phyloP scores from a whole-genome alignment of 176 grass and related monocot genomes.

The Raddia distichophylla region DNA sequence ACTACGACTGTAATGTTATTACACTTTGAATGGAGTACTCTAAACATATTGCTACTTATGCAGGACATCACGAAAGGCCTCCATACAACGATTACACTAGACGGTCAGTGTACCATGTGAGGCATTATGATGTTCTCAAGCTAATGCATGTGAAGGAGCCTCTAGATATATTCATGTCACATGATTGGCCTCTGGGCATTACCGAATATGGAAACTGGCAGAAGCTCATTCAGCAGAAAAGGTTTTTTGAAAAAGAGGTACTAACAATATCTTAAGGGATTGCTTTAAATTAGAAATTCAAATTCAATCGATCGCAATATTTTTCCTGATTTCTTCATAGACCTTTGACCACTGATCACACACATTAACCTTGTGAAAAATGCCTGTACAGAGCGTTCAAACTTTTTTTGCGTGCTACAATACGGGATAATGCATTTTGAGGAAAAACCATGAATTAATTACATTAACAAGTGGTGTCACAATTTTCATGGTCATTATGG shows the following conservation, averaged over 20 bases:
- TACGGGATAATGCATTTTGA: conserved; percentile 9
- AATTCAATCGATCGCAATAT: neutral
- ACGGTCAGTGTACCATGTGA: conserved; percentile 82
- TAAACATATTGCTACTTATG: conserved; percentile 20
- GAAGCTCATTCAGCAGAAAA: conserved; percentile 66
- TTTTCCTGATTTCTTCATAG: neutral
- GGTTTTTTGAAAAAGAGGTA: conserved; percentile 65
- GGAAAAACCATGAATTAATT: conserved; percentile 10
- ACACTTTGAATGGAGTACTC: conserved; percentile 23
- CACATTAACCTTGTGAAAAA: neutral
- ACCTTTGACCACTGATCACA: neutral
- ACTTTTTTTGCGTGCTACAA: neutral
- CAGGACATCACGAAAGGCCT: conserved; percentile 86
- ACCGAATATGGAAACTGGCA: conserved; percentile 89
- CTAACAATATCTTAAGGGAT: conserved; percentile 9
- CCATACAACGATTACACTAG: conserved; percentile 66
- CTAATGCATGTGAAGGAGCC: conserved; percentile 82
- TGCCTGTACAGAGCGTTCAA: neutral
- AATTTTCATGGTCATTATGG: conserved; percentile 12
- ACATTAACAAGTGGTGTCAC: conserved; percentile 4
- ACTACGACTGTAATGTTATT: neutral
- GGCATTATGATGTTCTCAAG: conserved; percentile 86
- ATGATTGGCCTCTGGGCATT: conserved; percentile 97
- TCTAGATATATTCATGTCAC: conserved; percentile 91
- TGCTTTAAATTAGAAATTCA: conserved; percentile 19